Base-by-base conservation (phyloP, 2,329 filamentous ascomycete species). In the Lasiodiplodia sp. region DNA sequence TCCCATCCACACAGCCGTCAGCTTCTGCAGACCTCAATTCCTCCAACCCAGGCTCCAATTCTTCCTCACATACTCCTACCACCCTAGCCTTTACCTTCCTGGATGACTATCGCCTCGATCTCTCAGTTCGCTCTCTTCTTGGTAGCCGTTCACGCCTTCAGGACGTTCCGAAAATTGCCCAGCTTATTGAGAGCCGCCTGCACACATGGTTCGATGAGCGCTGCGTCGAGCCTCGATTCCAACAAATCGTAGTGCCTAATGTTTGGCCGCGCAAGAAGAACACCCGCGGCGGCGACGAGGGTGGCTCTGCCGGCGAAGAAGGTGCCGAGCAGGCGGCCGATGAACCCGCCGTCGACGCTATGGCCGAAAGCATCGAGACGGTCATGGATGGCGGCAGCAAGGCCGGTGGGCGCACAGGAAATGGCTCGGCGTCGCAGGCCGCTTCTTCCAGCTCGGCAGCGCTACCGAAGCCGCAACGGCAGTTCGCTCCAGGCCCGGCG, bases 31-130 rank as follows among this genome's bases (percentile, higher is more conserved):
- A 88, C 11, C 74, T 77, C 10, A 73, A 73, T 16, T 72, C 76
- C 7, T 14, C 63, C 31, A 64, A 52, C 34, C 6, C 38, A 16
- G 67, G 64, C 7, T 44, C 72, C 70, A 44, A 68, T 67, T 57
- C 72, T 71, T 69, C 76, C 73, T 47, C 69, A 63, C 71, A 79
- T 78, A 69, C 82, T 3, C 92, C 92, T 4, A 97, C 96, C 3
- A 96, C 94, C 77, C 91, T 99, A 79, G 93, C 93, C 0, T 98
- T 99, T 80, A 96, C 93, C 68, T 99, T 99, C 77, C 86, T 95
- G 40, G 92, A 95, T 77, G 92, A 96, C 81, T 96, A 96, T 81
- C 86, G 92, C 31, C 85, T 96, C 23, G 93, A 96, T 78, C 90
- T 96, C 71, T 93, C 90, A 3, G 92, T 95, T 34, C 87, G 92